Base-by-base conservation (phyloP, 176 grass and related monocot genomes). In the Coix lacrymajobi region DNA sequence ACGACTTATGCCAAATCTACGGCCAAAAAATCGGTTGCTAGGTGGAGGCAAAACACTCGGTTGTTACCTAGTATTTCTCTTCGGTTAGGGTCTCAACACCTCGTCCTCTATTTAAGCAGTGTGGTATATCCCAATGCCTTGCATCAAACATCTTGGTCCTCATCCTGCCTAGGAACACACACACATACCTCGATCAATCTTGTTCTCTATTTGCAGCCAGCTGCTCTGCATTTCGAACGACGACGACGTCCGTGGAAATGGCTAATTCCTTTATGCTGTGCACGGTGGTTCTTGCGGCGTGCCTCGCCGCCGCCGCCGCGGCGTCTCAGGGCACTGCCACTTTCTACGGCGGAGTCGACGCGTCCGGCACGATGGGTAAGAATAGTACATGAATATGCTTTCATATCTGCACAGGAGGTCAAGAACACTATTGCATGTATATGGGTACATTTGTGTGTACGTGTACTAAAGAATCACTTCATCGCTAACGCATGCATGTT, bases 301-400 rank as follows among this genome's bases (percentile, higher is more conserved):
- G 67, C 80, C 33, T 88, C 9, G 58, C 58, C 1, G 33, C 29
- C 57, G 66, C 30, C 28, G 28, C 75, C 0, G 73, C 20, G 7
- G 41, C 34, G 86, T 57, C 32, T 33, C 34, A 33, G 7, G 86
- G 66, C 20, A 71, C 81, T 10, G 87, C 88, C 3, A 93, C 91
- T 6, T 93, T 93, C 76, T 93, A 93, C 43, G 91, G 91, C 48
- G 87, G 91, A 7, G 9, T 0, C 4, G 84, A 93, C 31, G 91
- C 65, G 62, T 85, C 91, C 41, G 88, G 91, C 8, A 93, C 91
- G 6, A 90, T 93, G 91, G 91, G 69, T 72, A 72, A 29, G 64
- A 11, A n/a, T 13, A 17, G n/a, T 33, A 5, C 5, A 63, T 19
- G 6, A 11, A 14, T n/a, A n/a, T n/a, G n/a, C n/a, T n/a, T 24